phyloP scores from a whole-genome alignment of 176 grass and related monocot species.

The Miscanthus lutarioriparius region DNA sequence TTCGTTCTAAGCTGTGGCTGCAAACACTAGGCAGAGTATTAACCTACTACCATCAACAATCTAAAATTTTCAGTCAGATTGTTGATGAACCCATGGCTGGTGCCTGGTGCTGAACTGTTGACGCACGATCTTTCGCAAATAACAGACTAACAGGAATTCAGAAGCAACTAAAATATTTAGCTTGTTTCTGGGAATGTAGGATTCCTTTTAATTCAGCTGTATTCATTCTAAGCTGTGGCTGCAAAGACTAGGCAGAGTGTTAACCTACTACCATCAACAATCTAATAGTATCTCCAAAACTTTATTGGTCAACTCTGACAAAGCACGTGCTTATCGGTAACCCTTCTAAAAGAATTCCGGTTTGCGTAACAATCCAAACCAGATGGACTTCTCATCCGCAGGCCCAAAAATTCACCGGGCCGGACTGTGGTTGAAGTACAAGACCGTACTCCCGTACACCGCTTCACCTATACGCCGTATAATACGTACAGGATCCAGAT shows the following conservation, averaged over 20 bases:
- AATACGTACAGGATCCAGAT: no score
- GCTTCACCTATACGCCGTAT: no score
- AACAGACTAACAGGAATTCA: not conserved
- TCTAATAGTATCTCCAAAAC: not conserved
- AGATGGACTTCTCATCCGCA: no score
- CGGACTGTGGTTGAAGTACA: no score
- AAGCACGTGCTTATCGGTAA: no score
- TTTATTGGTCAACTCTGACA: not conserved
- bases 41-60: not conserved
- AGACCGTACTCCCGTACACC: no score
- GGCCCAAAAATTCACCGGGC: no score
- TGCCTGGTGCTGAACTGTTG: no score
- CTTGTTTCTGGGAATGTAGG: not conserved
- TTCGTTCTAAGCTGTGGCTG: not conserved
- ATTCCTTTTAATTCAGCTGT: not conserved
- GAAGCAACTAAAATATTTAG: not conserved
- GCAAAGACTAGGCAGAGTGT: not conserved
- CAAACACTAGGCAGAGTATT: not conserved
- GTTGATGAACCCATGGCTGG: no score
- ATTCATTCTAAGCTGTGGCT: not conserved
- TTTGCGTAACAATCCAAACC: no score
- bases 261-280: not conserved
- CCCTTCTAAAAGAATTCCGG: no score
- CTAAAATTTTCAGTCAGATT: no score
- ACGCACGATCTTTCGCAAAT: not conserved